These are phyloP conservation scores for Pyrenochaeta sp. DNA, from an alignment of 2,329 filamentous ascomycete genomes.

Conservation along the genomic window DNA sequence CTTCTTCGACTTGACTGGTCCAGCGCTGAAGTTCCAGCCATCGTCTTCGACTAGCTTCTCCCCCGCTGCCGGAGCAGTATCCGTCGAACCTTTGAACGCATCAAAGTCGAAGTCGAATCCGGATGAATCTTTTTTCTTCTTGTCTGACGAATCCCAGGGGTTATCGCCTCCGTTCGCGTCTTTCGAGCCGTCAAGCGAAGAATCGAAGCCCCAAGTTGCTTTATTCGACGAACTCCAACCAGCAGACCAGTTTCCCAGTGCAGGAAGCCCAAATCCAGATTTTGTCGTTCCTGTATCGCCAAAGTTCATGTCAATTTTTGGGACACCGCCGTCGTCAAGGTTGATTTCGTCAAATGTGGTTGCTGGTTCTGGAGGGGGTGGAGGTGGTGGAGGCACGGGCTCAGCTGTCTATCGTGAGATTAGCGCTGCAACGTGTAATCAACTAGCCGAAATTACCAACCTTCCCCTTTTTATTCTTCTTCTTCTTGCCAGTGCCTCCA, in stretches of 20 bases:
- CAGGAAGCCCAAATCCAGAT: constrained; percentile 34
- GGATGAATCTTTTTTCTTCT: constrained; percentile 48
- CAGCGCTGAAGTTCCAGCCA: constrained; percentile 40
- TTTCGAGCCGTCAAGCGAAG: constrained; percentile 37
- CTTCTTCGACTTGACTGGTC: constrained; percentile 56
- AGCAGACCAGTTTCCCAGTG: constrained; percentile 33
- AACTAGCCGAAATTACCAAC: constrained; percentile 45
- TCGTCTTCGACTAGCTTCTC: constrained; percentile 39
- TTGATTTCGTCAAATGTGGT: constrained; percentile 58
- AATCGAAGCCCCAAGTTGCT: constrained; percentile 34
- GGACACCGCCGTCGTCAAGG: constrained; percentile 53
- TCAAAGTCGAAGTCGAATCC: constrained; percentile 50
- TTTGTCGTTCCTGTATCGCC: constrained; percentile 40
- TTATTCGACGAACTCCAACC: constrained; percentile 37
- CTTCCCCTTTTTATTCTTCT: constrained; percentile 52
- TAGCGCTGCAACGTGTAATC: constrained; percentile 42
- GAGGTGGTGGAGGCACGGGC: constrained; percentile 34
- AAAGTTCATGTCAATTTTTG: constrained; percentile 59
- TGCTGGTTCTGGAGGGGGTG: constrained; percentile 37
- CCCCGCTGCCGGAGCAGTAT: constrained; percentile 23
- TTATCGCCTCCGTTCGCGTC: constrained; percentile 43
- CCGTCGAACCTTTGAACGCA: constrained; percentile 30
- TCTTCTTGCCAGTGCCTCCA: constrained; percentile 40
- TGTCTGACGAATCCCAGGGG: constrained; percentile 42
- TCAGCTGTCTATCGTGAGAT: constrained; percentile 37